phyloP scores from a whole-genome alignment of 1,284 basidiomycete species.

The Tylopilus orsonianus region DNA sequence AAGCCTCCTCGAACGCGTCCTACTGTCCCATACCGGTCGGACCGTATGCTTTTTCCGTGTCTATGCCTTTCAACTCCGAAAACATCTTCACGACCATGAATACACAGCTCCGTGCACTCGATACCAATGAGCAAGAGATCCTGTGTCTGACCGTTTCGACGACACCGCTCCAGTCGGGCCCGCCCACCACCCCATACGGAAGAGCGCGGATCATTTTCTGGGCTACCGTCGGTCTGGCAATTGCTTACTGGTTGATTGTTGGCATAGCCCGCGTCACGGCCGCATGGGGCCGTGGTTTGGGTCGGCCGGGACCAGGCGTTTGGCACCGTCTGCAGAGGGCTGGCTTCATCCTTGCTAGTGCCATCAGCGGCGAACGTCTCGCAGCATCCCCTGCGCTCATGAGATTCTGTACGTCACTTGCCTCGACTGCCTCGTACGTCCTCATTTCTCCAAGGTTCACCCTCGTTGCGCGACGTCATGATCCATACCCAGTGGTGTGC shows the following conservation, averaged over 20 bases:
- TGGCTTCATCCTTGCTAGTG: conserved; percentile 88
- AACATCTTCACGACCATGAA: conserved; percentile 82
- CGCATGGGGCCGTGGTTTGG: conserved; percentile 74
- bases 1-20: conserved; percentile 36
- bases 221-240: conserved; percentile 74
- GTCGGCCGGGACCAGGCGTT: conserved; percentile 54
- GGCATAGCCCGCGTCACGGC: conserved; percentile 80
- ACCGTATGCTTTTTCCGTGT: conserved; percentile 78
- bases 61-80: conserved; percentile 66
- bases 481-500: conserved; percentile 92
- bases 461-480: conserved; percentile 89
- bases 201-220: conserved; percentile 80
- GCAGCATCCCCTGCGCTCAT: conserved; percentile 84
- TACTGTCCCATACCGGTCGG: conserved; percentile 80
- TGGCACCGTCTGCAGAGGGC: conserved; percentile 75
- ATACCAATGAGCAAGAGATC: conserved; percentile 77
- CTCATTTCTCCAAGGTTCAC: conserved; percentile 65
- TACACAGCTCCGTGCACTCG: conserved; percentile 85
- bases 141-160: conserved; percentile 80
- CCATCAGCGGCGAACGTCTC: conserved; percentile 87
- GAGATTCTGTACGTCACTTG: conserved; percentile 71
- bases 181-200: conserved; percentile 60
- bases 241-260: conserved; percentile 80
- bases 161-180: conserved; percentile 69
- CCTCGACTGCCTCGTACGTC: conserved; percentile 9